Evolutionary conservation across 2,329 filamentous ascomycete species (phyloP).

Genomic region (Ilyonectria robusta): DNA sequence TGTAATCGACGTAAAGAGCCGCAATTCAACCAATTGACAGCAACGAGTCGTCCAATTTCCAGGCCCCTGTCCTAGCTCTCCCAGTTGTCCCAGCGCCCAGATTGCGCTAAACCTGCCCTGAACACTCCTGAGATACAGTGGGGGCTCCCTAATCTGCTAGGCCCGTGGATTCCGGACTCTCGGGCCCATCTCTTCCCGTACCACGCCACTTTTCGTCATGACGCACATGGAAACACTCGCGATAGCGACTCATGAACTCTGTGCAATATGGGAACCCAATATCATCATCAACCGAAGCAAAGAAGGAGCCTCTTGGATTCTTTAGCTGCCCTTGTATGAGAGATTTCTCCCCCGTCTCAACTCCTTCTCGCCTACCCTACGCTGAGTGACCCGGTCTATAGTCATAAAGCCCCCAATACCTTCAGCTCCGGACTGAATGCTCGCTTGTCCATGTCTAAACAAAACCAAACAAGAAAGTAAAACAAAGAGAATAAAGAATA

Average conservation of each 20-base stretch:
- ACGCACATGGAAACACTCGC: background rate
- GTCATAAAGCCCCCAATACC: slow-evolving; percentile 37
- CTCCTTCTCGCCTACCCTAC: slow-evolving; percentile 1
- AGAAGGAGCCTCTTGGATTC: background rate
- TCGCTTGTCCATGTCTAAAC: slow-evolving; percentile 43
- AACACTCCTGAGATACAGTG: slow-evolving; percentile 16
- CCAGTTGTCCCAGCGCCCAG: slow-evolving; percentile 22
- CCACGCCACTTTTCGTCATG: background rate
- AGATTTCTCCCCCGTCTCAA: background rate
- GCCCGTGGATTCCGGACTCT: background rate
- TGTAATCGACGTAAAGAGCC: background rate
- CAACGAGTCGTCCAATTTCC: background rate
- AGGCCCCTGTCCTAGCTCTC: slow-evolving; percentile 17
- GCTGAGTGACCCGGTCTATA: slow-evolving; percentile 44
- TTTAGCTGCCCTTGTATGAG: background rate
- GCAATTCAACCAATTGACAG: background rate
- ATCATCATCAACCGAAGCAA: background rate
- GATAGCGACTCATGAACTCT: background rate
- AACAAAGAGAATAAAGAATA: slow-evolving; percentile 26
- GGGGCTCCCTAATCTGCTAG: slow-evolving; percentile 9
- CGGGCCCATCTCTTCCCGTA: background rate
- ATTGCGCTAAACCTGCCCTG: slow-evolving; percentile 23
- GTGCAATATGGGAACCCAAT: background rate
- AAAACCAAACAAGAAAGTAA: slow-evolving; percentile 35
- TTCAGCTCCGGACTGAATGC: slow-evolving; percentile 30